These are phyloP conservation scores for Cordyceps tenuipes DNA, from an alignment of 2,329 filamentous ascomycete species.

Conservation along the genomic window DNA sequence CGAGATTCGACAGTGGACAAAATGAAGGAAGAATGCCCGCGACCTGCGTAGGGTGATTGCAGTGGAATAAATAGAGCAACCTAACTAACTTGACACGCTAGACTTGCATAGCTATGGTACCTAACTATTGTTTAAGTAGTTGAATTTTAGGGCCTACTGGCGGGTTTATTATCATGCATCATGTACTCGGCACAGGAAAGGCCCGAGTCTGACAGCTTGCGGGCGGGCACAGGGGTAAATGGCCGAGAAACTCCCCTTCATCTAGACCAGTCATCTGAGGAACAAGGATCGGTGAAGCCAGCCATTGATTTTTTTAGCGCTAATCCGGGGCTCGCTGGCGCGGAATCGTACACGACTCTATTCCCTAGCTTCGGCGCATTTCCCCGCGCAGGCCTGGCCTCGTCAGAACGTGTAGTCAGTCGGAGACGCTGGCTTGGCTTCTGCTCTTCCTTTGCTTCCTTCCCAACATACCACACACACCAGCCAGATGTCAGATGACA, in stretches of 20 bases:
- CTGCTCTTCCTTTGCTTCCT: not conserved
- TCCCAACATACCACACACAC: not conserved
- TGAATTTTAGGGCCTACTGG: no score
- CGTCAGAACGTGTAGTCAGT: no score
- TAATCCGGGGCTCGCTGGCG: no score
- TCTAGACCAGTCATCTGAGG: not conserved
- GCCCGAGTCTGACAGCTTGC: not conserved
- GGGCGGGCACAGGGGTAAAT: constrained; percentile 4
- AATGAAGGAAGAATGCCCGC: not conserved
- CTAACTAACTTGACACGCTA: no score
- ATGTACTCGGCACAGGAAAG: not conserved
- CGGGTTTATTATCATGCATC: not conserved
- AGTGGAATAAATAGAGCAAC: not conserved
- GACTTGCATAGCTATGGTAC: no score
- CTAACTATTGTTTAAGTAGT: no score
- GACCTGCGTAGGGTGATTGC: not conserved
- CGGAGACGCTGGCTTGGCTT: no score
- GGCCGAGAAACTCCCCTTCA: constrained; percentile 2
- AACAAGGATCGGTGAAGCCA: not conserved
- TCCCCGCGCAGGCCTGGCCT: no score
- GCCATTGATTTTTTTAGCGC: not conserved
- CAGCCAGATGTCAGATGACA: constrained; percentile 9
- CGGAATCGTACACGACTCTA: not conserved
- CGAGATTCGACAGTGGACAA: no score
- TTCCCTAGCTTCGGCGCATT: not conserved